Conservation (phyloP, 306 rosid species). For the Castanospermum australe region DNA sequence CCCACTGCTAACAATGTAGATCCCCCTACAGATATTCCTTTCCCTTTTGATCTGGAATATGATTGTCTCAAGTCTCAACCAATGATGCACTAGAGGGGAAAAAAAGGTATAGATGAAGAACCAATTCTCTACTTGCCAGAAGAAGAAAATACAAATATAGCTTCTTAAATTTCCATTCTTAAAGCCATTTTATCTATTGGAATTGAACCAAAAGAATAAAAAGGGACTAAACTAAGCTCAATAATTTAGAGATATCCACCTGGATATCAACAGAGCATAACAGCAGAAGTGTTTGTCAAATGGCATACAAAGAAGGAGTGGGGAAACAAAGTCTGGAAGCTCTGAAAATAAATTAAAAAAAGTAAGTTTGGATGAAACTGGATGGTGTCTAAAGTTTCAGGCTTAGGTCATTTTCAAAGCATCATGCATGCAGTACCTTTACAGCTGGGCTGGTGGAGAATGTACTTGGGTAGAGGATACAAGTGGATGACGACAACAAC, state of each 20-base stretch:
- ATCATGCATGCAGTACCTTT: constrained; percentile 30
- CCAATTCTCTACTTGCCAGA: background rate
- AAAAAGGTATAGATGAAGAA: background rate
- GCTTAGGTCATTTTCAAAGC: constrained; percentile 34
- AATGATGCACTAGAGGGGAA: background rate
- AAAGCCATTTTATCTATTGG: background rate
- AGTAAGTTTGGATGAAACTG: constrained; percentile 18
- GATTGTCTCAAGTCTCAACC: background rate
- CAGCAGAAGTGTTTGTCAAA: background rate
- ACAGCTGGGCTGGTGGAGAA: constrained; percentile 33
- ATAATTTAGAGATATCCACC: constrained; percentile 2
- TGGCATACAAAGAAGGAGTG: background rate
- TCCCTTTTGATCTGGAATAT: background rate
- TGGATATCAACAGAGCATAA: background rate
- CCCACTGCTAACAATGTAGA: constrained; percentile 14
- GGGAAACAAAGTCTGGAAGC: constrained; percentile 23
- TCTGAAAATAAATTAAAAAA: constrained; percentile 19
- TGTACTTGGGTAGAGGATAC: constrained; percentile 29
- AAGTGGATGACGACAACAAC: constrained; percentile 40
- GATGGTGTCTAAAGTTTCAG: constrained; percentile 38
- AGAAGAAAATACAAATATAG: constrained; percentile 10
- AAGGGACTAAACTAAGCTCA: background rate
- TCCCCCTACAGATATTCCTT: constrained; percentile 14
- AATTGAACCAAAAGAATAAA: background rate
- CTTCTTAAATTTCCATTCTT: background rate